These are phyloP conservation scores for Sistotremastrum niveocremeum DNA, from an alignment of 768 basidiomycete species.

Conservation along the genomic window DNA sequence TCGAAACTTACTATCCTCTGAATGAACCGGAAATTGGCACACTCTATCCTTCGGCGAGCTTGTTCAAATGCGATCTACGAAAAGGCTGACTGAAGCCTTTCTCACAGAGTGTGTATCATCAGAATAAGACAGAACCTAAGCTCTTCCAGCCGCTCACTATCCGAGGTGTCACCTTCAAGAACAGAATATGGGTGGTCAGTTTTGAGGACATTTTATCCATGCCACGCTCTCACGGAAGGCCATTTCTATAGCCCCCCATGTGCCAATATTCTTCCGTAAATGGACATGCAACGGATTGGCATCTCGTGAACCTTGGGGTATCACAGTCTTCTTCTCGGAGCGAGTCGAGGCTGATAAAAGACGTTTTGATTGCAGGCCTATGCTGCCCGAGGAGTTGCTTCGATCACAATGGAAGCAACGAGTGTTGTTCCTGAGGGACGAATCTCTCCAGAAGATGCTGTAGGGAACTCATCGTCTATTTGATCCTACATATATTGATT, in stretches of 20 bases:
- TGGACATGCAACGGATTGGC: constrained; percentile 74
- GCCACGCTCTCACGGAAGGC: neutral
- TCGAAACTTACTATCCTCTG: constrained; percentile 42
- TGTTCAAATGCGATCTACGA: neutral
- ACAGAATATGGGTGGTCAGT: constrained; percentile 56
- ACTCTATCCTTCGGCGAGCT: constrained; percentile 17
- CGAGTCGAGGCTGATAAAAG: too few relatives aligned
- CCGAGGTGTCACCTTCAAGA: constrained; percentile 51
- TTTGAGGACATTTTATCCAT: neutral
- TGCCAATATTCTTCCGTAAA: constrained; percentile 68
- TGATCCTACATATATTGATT: too few relatives aligned
- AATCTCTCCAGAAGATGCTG: constrained; percentile 64
- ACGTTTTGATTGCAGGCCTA: constrained; percentile 26
- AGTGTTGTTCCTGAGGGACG: constrained; percentile 62
- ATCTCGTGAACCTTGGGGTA: constrained; percentile 65
- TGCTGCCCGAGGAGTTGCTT: constrained; percentile 58
- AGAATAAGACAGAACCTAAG: constrained; percentile 38
- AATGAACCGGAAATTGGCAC: constrained; percentile 47
- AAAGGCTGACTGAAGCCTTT: too few relatives aligned
- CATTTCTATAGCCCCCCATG: constrained; percentile 47
- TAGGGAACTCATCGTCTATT: constrained; percentile 13
- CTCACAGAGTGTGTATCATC: constrained; percentile 23
- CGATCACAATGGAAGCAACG: constrained; percentile 63
- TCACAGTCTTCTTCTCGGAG: constrained; percentile 1
- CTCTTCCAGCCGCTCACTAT: constrained; percentile 59